Conservation (phyloP, 768 basidiomycete species). For the Suillus weaverae region DNA sequence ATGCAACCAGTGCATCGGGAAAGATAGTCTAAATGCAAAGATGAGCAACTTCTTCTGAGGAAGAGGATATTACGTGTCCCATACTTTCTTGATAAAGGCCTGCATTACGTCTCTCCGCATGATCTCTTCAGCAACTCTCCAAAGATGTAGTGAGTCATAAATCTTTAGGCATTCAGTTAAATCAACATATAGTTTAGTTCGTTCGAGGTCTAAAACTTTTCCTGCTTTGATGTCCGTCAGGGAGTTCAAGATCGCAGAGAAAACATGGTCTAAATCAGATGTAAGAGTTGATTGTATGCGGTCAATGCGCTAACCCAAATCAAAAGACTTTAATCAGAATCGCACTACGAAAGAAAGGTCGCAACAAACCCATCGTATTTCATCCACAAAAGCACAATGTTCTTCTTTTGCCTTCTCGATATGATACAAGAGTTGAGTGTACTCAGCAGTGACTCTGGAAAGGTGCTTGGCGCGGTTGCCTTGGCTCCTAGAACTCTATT, state of each 20-base stretch:
- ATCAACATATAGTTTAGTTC: conserved; percentile 60
- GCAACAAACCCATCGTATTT: conserved; percentile 78
- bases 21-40: conserved; percentile 61
- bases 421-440: conserved; percentile 90
- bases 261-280: conserved; percentile 82
- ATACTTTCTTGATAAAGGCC: conserved; percentile 75
- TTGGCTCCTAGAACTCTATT: conserved; percentile 43
- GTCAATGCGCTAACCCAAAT: conserved; percentile 66
- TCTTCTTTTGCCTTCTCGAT: conserved; percentile 77
- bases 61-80: conserved; percentile 11
- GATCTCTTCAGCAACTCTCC: conserved; percentile 88
- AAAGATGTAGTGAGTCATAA: conserved; percentile 78
- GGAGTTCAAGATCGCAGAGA: conserved; percentile 57
- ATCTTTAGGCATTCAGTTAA: conserved; percentile 76
- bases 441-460: conserved; percentile 84
- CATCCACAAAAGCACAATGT: conserved; percentile 76
- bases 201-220: conserved; percentile 62
- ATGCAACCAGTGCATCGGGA: conserved; percentile 61
- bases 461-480: conserved; percentile 78
- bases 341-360: conserved; percentile 8
- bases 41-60: conserved; percentile 9
- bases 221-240: conserved; percentile 50
- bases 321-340: not conserved
- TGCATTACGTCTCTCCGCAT: conserved; percentile 70
- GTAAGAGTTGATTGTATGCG: conserved; percentile 83